Evolutionary conservation across 1,284 basidiomycete species (phyloP).

Genomic region (Tremellales sp.): DNA sequence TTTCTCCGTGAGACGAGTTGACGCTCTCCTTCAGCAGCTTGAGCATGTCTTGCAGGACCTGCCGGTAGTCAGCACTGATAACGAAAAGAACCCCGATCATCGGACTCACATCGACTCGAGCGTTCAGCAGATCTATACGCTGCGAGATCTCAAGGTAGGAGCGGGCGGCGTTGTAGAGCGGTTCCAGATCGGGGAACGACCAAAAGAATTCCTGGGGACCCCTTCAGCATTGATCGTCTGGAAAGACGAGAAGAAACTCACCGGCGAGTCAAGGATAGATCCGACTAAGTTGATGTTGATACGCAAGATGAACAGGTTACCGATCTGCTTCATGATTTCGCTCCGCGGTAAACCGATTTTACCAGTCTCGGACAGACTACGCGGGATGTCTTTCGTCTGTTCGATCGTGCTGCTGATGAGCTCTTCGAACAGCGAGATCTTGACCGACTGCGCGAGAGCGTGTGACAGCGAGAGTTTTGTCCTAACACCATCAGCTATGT

Average conservation of each 20-base stretch:
- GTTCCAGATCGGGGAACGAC: conserved; percentile 87
- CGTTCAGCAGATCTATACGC: conserved; percentile 87
- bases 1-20: conserved; percentile 82
- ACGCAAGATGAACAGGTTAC: conserved; percentile 85
- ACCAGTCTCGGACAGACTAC: conserved; percentile 86
- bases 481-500: conserved; percentile 53
- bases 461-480: conserved; percentile 93
- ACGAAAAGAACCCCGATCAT: conserved; percentile 1
- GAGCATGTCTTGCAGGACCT: conserved; percentile 96
- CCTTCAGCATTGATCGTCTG: neutral
- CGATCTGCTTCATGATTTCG: conserved; percentile 97
- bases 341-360: conserved; percentile 69
- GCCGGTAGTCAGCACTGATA: conserved; percentile 3
- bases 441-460: conserved; percentile 91
- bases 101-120: conserved; percentile 72
- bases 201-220: conserved; percentile 92
- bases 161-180: conserved; percentile 86
- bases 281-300: conserved; percentile 96
- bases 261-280: conserved; percentile 89
- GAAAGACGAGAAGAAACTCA: conserved; percentile 49
- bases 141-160: conserved; percentile 94
- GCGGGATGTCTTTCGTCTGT: conserved; percentile 93
- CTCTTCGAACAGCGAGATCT: conserved; percentile 93
- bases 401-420: conserved; percentile 91
- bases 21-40: conserved; percentile 88